Evolutionary conservation across 129 eudicot species (phyloP).

Genomic region (Calendula officinalis): DNA sequence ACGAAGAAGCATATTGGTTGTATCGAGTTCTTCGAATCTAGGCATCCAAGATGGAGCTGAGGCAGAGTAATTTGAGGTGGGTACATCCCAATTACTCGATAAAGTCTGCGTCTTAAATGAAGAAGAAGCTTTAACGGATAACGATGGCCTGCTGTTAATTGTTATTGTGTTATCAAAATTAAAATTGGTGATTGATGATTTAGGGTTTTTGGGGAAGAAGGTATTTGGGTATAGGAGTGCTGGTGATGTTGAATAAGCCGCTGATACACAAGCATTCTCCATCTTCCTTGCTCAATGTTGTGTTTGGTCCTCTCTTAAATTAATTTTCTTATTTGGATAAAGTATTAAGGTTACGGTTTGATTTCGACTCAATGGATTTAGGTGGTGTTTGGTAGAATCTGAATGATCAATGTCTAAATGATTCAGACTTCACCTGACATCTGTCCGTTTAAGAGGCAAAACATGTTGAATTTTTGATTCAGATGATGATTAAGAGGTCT

Average conservation of each 20-base stretch:
- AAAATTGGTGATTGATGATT: not conserved
- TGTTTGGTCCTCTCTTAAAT: not conserved
- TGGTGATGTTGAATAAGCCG: slow-evolving; percentile 51
- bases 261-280: slow-evolving; percentile 61
- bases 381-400: no score
- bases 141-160: slow-evolving; percentile 25
- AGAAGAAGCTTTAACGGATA: slow-evolving; percentile 41
- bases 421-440: no score
- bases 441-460: no score
- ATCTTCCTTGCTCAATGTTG: slow-evolving; percentile 22
- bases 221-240: slow-evolving; percentile 23
- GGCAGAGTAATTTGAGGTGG: slow-evolving; percentile 40
- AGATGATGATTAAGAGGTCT: no score
- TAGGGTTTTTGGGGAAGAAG: slow-evolving; percentile 24
- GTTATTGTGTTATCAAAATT: not conserved
- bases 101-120: slow-evolving; percentile 32
- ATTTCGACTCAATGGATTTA: no score
- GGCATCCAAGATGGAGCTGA: slow-evolving; percentile 72
- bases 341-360: no score
- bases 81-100: slow-evolving; percentile 67
- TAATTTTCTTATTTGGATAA: slow-evolving; percentile 16
- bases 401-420: no score
- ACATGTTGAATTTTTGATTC: no score
- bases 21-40: slow-evolving; percentile 84
- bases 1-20: slow-evolving; percentile 97